A percentile compares a stretch with the other conserved stretches of the same genome.
Evolutionary conservation across 2,329 filamentous ascomycete genomes (phyloP).

Genomic region (Penicillium polonicum): DNA sequence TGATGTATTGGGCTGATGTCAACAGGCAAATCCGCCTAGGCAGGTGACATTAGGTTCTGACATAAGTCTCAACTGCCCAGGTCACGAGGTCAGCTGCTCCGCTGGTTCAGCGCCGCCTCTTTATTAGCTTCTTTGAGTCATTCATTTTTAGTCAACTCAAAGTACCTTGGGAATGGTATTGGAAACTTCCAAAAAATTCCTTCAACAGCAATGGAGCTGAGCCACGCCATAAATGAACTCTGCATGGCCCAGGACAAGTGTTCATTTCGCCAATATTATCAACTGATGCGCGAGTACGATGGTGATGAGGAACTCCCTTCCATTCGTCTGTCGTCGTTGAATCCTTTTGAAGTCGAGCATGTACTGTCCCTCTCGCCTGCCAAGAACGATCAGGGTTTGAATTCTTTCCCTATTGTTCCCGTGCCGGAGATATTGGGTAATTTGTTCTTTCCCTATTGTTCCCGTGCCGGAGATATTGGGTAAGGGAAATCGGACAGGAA

Average conservation of each 20-base stretch:
- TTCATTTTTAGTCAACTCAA: not conserved
- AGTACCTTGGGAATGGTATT: not conserved
- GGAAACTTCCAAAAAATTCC: not conserved
- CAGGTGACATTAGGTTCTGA: too few relatives aligned
- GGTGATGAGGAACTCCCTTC: not conserved
- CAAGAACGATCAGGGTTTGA: not conserved
- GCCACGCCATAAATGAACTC: not conserved
- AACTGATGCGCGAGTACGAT: not conserved
- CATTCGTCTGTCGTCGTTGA: conserved; percentile 2
- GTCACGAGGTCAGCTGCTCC: too few relatives aligned
- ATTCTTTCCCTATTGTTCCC: not conserved
- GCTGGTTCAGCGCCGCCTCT: too few relatives aligned
- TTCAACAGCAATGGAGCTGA: not conserved
- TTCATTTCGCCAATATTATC: not conserved
- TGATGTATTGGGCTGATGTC: too few relatives aligned
- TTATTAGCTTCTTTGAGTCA: too few relatives aligned
- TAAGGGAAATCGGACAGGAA: not conserved
- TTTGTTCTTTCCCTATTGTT: not conserved
- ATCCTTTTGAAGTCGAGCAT: not conserved
- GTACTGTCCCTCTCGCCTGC: not conserved
- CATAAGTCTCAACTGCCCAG: too few relatives aligned
- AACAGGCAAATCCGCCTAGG: too few relatives aligned
- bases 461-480: not conserved
- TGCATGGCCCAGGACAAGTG: not conserved
- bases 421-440: not conserved